Base-by-base conservation (phyloP, 371 early-diverging fungal genomes). In the Vittaforma corneae region DNA sequence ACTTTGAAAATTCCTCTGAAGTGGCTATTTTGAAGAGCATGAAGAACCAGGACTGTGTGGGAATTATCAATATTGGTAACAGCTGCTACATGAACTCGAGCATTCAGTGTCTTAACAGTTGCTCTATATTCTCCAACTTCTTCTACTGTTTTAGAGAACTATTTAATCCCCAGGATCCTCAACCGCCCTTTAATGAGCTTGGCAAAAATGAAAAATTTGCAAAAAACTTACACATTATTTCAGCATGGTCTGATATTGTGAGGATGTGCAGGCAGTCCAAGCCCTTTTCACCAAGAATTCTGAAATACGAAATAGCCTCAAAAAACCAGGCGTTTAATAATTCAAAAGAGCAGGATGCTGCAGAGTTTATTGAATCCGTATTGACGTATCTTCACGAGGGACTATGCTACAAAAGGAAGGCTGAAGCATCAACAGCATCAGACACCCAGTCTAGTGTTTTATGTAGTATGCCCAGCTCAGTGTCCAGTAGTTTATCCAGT, bases 71-170 rank as follows among this genome's bases (percentile, higher is more conserved):
- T 65, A 77, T 88, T 22, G 95, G 96, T 18, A 95, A 97, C 79
- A 97, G 95, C 0, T 97, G 97, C 78, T 97, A 92, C 71, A 86
- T 93, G 89, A 95, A 92, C 77, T 84, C 93, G 0, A 86, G 91
- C 0, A 74, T 97, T n/a, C 96, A 97, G 77, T 91, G 91, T 64
- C 80, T 97, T 18, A 83, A 86, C 26, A 86, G 83, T 0, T 86
- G 92, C 35, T 88, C 89, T 0, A 90, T 92, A 75, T 81, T 96
- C 85, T 86, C 55, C n/a, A 86, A 86, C 53, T 82, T 85, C 0
- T 82, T 84, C 63, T 86, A 87, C 71, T 85, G 86, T 69, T 70
- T 87, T 38, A 81, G 77, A 0, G 84, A 83, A 62, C 56, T 87
- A 35, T 67, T 88, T 38, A 85, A 87, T 74, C 83, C 83, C 0